Evolutionary conservation across 192 early-diverging fungal genomes (phyloP), one percentile per base, ranked within the genome.

Genomic region (Coemansia sp.): DNA sequence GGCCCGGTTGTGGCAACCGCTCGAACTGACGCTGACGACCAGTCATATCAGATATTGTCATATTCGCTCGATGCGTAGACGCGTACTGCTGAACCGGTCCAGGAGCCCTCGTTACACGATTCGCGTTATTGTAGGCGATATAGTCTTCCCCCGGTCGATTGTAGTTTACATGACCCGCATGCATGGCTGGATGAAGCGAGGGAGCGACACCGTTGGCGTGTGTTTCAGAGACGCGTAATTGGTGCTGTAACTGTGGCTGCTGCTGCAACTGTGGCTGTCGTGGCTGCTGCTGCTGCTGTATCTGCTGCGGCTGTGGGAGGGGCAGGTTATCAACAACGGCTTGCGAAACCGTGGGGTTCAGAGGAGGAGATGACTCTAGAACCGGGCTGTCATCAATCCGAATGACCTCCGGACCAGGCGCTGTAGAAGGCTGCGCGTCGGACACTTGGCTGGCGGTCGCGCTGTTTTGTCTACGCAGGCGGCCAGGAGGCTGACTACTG

Each of bases 401-500:
- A 62, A 62, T 27, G 10, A 56, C 53, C 17, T 56, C 53, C 5
- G 53, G 31, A 4, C 9, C 53, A n/a, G 53, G 14, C 53, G 6
- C 29, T 17, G 53, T 1, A 7, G 53, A 17, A 33, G 31, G 27
- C 17, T 35, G 53, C 17, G 53, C 17, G 31, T 31, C 31, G 14
- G 53, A 33, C 31, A 6, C 31, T 17, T 56, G 53, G 31, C 53
- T 56, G 31, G 31, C 10, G 6, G 29, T 34, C 1, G 53, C 53
- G 53, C 53, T 33, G 53, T 33, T 33, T 11, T 56, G 68, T 42
- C 66, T 66, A 17, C 68, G 74, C 19, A 48, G 62, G 64, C 64
- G 68, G 3, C 59, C 68, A 17, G 74, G 74, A 6, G 64, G 74
- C 31, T 64, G 53, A 5, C 40, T 63, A 37, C 59, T 27, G 19